Conservation (phyloP, 148 eudicot species). For the Rhododendron mucronatum region DNA sequence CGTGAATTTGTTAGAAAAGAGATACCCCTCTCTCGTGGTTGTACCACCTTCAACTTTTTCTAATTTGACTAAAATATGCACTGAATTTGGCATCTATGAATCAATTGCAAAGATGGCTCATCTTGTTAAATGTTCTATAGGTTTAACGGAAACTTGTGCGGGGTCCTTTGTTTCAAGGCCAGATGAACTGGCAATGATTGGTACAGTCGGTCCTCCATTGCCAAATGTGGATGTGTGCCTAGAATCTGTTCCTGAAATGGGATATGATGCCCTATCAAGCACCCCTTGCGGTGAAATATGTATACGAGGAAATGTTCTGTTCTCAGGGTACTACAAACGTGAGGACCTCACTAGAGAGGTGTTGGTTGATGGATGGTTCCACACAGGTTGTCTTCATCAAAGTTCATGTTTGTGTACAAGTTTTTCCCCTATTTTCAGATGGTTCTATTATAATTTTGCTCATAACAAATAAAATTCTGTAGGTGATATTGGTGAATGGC, state of each 20-base stretch:
- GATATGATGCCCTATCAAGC: slow-evolving; percentile 74
- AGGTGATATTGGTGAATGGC: slow-evolving; percentile 99
- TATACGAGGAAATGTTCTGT: slow-evolving; percentile 64
- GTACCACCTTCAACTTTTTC: not conserved
- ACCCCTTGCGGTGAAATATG: slow-evolving; percentile 89
- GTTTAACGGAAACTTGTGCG: slow-evolving; percentile 93
- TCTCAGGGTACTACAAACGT: slow-evolving; percentile 78
- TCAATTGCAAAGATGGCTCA: not conserved
- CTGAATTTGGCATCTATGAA: not conserved
- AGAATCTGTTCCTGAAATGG: slow-evolving; percentile 94
- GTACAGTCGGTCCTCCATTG: slow-evolving; percentile 92
- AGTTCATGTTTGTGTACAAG: not conserved
- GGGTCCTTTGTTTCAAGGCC: slow-evolving; percentile 72
- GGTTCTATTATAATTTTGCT: slow-evolving; percentile 9
- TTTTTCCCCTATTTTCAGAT: not conserved
- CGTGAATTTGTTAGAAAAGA: not conserved
- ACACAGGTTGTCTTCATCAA: slow-evolving; percentile 55
- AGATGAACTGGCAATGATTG: slow-evolving; percentile 64
- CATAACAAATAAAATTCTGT: not conserved
- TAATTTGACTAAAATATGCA: not conserved
- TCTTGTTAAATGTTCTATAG: slow-evolving; percentile 24
- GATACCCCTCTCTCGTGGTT: not conserved
- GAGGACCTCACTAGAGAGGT: slow-evolving; percentile 84
- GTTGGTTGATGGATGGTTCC: slow-evolving; percentile 82
- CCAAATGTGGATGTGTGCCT: slow-evolving; percentile 80